Conservation (phyloP, 495 filamentous ascomycete species). For the Aeminium ludgeri region DNA sequence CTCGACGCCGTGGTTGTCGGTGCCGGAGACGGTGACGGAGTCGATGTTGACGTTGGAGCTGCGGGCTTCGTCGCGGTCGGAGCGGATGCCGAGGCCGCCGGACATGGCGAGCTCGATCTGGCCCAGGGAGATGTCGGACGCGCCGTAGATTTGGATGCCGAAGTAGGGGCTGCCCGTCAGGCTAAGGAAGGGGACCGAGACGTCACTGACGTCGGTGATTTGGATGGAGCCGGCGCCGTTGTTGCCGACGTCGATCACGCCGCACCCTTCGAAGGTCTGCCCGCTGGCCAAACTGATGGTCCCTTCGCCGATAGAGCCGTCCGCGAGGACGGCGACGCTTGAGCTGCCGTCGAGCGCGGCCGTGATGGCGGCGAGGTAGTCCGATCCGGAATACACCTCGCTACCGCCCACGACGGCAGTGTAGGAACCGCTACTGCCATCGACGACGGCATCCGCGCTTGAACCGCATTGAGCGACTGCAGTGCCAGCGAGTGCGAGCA, state of each 20-base stretch:
- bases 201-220: slow-evolving; percentile 22
- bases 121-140: slow-evolving; percentile 24
- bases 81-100: slow-evolving; percentile 31
- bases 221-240: slow-evolving; percentile 30
- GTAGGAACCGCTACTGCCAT: slow-evolving; percentile 25
- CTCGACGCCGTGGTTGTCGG: slow-evolving; percentile 31
- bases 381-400: slow-evolving; percentile 26
- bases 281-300: slow-evolving; percentile 27
- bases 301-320: slow-evolving; percentile 12
- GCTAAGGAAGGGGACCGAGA: slow-evolving; percentile 29
- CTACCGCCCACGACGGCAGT: slow-evolving; percentile 21
- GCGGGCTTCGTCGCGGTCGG: slow-evolving; percentile 28
- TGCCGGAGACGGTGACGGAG: slow-evolving; percentile 24
- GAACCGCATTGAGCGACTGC: slow-evolving; percentile 27
- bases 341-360: slow-evolving; percentile 18
- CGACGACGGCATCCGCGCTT: slow-evolving; percentile 26
- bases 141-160: slow-evolving; percentile 30
- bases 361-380: slow-evolving; percentile 31
- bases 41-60: slow-evolving; percentile 31
- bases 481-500: slow-evolving; percentile 19
- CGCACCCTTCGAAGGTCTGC: slow-evolving; percentile 33
- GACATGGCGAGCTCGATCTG: slow-evolving; percentile 26
- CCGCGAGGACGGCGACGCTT: slow-evolving; percentile 11
- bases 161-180: slow-evolving; percentile 34
- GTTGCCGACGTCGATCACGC: slow-evolving; percentile 31